Conservation (phyloP, 2,329 filamentous ascomycete genomes). For the Sarocladium strictum region DNA sequence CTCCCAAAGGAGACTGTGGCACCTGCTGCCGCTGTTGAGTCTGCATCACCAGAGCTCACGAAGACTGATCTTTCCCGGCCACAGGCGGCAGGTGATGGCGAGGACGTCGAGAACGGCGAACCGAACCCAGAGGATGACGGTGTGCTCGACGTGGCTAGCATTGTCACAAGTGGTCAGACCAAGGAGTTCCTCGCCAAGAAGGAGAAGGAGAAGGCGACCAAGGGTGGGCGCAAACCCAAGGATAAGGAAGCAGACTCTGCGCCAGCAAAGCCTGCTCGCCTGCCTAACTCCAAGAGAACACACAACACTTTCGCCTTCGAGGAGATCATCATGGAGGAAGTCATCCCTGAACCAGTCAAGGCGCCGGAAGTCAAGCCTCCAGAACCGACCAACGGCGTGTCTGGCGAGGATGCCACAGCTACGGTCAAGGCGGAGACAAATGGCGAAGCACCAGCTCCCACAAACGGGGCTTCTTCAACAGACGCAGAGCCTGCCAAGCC, state of each 20-base stretch:
- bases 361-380: background rate
- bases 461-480: slow-evolving; percentile 12
- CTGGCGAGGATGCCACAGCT: background rate
- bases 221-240: slow-evolving; percentile 52
- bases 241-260: slow-evolving; percentile 49
- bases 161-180: slow-evolving; percentile 76
- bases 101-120: slow-evolving; percentile 33
- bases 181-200: slow-evolving; percentile 78
- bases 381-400: background rate
- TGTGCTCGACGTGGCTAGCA: slow-evolving; percentile 76
- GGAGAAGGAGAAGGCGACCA: slow-evolving; percentile 72
- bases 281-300: slow-evolving; percentile 68
- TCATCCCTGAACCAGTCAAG: slow-evolving; percentile 26
- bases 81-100: slow-evolving; percentile 20
- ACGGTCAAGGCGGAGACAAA: slow-evolving; percentile 3
- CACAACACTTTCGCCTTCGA: slow-evolving; percentile 70
- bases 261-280: slow-evolving; percentile 48
- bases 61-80: slow-evolving; percentile 19
- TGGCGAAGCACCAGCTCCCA: background rate
- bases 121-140: slow-evolving; percentile 55
- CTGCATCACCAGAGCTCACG: slow-evolving; percentile 31
- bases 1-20: slow-evolving; percentile 37
- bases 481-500: slow-evolving; percentile 6
- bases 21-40: slow-evolving; percentile 22
- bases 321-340: slow-evolving; percentile 54